A percentile compares a stretch with the other conserved stretches of the same genome.
Evolutionary conservation across 345 rosid genomes (phyloP).

Genomic region (Excoecaria agallocha): DNA sequence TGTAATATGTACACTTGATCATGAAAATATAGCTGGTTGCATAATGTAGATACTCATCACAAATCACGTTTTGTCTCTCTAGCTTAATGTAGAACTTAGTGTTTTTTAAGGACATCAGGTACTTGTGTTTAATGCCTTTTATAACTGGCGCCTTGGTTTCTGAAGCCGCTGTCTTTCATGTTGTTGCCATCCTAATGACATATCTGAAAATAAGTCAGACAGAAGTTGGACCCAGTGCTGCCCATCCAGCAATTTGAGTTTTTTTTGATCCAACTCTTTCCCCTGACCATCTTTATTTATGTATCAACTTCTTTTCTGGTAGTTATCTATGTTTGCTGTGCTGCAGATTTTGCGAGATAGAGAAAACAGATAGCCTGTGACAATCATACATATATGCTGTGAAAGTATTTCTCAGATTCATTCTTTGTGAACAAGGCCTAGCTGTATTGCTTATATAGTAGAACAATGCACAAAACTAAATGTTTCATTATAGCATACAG

Average conservation of each 20-base stretch:
- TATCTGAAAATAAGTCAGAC: background rate
- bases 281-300: background rate
- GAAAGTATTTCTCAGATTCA: background rate
- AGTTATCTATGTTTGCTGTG: background rate
- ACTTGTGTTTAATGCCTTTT: background rate
- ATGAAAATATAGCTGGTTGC: background rate
- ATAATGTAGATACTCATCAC: background rate
- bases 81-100: background rate
- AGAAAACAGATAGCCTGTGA: background rate
- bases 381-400: background rate
- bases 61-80: no score
- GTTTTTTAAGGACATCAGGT: background rate
- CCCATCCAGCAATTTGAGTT: background rate
- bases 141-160: background rate
- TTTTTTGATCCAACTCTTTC: background rate
- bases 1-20: background rate
- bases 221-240: background rate
- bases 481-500: background rate
- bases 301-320: background rate
- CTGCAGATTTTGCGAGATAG: background rate
- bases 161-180: background rate
- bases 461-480: background rate
- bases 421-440: background rate
- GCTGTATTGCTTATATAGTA: background rate
- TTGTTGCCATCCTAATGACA: background rate